Evolutionary conservation across 2,329 filamentous ascomycete genomes (phyloP), one percentile per base, ranked within the genome.

Genomic region (Pseudocercospora musae): DNA sequence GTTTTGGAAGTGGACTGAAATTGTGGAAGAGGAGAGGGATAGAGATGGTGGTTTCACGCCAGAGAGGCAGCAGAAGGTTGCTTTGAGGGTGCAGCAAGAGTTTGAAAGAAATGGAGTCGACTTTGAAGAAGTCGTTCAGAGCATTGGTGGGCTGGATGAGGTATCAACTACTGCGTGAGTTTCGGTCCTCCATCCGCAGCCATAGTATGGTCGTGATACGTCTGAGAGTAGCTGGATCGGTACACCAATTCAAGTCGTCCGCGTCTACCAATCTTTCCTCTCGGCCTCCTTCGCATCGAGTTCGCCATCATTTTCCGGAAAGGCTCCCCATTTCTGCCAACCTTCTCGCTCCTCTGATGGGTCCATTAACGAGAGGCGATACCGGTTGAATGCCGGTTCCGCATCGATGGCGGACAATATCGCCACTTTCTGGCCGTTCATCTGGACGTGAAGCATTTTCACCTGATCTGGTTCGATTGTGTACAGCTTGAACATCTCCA

Each of bases 1-100:
- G 58, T 97, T 97, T 79, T 96, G 90, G 79, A 86, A 89, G 59
- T 96, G 92, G 92, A 90, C 96, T 54, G 93, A 97, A 79, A 84
- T 96, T 72, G 87, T 97, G 55, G 92, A 97, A 78, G 96, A 87
- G 71, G 92, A 96, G 78, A 89, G 90, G 46, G 89, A 87, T 37
- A 84, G 85, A 68, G 90, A 92, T 0, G 91, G 89, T 18, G 91
- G 90, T 0, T 96, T 96, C 72, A 90, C 88, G 1, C 79, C 82
- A 0, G 89, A 92, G 73, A 84, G 87, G 71, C 92, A 96, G 77
- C 81, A 85, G 60, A 84, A 81, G 48, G 88, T 90, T 1, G 91
- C 91, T 62, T 79, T 85, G 66, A 88, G 92, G 77, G 90, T 93
- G 55, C 86, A 89, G 70, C 84, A 86, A 42, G 80, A 95, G 73